Evolutionary conservation across 2,329 filamentous ascomycete genomes (phyloP).

Genomic region (Tolypocladium capitatum): DNA sequence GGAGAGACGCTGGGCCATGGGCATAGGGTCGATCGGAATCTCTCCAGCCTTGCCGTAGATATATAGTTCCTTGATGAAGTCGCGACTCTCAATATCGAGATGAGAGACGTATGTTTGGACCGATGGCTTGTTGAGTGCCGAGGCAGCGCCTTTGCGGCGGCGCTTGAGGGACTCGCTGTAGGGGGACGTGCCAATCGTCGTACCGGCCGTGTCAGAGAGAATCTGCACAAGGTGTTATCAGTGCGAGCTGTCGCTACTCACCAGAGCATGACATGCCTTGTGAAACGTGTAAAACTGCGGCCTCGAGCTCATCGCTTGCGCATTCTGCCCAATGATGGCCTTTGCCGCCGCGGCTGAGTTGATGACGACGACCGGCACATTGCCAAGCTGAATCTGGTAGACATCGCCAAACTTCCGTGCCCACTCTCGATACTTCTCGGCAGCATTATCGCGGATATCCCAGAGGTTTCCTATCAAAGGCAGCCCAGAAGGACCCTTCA

Average conservation of each 20-base stretch:
- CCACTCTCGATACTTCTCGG: conserved; percentile 43
- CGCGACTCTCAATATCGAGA: conserved; percentile 47
- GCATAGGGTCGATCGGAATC: conserved; percentile 48
- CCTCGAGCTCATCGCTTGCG: conserved; percentile 39
- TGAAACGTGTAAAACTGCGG: conserved; percentile 48
- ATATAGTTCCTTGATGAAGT: conserved; percentile 48
- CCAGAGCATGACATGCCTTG: conserved; percentile 24
- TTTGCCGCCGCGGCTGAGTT: conserved; percentile 39
- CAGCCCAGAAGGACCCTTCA: conserved; percentile 34
- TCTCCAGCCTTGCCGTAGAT: conserved; percentile 42
- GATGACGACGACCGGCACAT: conserved; percentile 41
- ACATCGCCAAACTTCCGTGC: conserved; percentile 32
- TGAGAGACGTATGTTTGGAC: conserved; percentile 49
- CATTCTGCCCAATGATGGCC: conserved; percentile 36
- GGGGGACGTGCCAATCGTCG: conserved; percentile 54
- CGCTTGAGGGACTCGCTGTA: conserved; percentile 53
- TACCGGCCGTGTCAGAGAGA: conserved; percentile 50
- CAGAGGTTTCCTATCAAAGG: conserved; percentile 42
- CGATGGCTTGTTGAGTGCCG: conserved; percentile 51
- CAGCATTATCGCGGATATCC: conserved; percentile 40
- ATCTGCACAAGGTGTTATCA: conserved; percentile 24
- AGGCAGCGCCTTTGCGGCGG: conserved; percentile 50
- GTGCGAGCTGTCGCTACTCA: background rate
- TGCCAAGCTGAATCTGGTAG: conserved; percentile 45
- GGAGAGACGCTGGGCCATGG: conserved; percentile 52